Evolutionary conservation across 2,329 filamentous ascomycete genomes (phyloP), one percentile per base, ranked within the genome.

Genomic region (Aciculosporium take): DNA sequence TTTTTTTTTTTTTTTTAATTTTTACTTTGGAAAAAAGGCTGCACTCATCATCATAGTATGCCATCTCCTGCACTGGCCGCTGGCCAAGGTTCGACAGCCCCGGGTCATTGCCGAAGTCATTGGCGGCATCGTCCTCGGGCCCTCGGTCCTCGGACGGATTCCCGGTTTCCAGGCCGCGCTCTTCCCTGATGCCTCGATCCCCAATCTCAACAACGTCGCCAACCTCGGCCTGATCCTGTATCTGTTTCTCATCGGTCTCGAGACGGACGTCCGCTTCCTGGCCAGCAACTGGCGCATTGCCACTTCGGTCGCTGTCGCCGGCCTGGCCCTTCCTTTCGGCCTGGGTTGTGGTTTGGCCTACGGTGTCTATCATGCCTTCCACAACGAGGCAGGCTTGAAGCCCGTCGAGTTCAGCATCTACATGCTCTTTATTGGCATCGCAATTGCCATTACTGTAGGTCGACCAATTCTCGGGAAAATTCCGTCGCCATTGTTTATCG

Each of bases 131-230:
- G 60, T 94, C 29, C 71, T 94, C 1, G 87, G 87, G 3, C 87
- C 87, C 1, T 91, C 87, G 0, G 82, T 93, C 18, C 81, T 94
- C 76, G 86, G 86, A 54, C 78, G 81, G 40, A 86, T 94, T 18
- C 85, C 85, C 1, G 77, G 79, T 30, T 94, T 94, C 63, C 69
- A 75, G 39, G 61, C 67, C 3, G 68, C 80, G 48, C 89, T 94
- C 49, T 94, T 94, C 54, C 86, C 87, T 0, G 55, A 66, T 0
- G 73, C 65, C 1, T 87, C 84, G 2, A 83, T 93, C 59, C 79
- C 84, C 2, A 77, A 80, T 40, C 66, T 94, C 38, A 79, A 67
- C 51, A 72, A 88, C 41, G 83, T 85, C 34, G 86, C 87, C 34
- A 94, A 91, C 51, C 62, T 94, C 3, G 87, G 87, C 5, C 66